Base-by-base conservation (phyloP, 371 early-diverging fungal genomes). In the Actinomortierella wolfii region DNA sequence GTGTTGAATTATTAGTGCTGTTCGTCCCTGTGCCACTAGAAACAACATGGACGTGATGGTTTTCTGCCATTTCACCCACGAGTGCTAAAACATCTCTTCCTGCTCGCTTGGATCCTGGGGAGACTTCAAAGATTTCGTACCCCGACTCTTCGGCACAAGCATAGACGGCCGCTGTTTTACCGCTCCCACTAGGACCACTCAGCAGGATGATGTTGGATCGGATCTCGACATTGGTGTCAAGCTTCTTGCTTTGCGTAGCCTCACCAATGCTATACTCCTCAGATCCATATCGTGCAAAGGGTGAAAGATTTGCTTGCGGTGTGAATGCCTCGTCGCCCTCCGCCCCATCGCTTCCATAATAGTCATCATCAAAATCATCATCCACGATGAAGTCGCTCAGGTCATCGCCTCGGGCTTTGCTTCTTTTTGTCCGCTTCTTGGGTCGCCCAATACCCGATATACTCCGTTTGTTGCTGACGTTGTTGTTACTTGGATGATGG, bases 101-200 rank as follows among this genome's bases (percentile, higher is more conserved):
- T 18, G 86, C 81, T 20, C 95, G 83, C 34, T 77, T 73, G 54
- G 79, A 71, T 2, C 92, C 89, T 0, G 90, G 76, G 57, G 91
- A 81, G 1, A 94, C 81, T 60, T 95, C 95, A 64, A 92, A 82
- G 9, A 94, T 86, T 24, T 89, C 81, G 42, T 86, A 94, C 0
- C 87, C 91, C 21, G 79, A 68, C 59, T 91, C 86, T 13, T 80
- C 81, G 3, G 94, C 94, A 17, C 83, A 86, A 0, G 93, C 90
- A 55, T 88, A 86, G 0, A 94, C 90, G 0, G 86, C 70, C 1
- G 92, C 86, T 0, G 94, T 91, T 57, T 94, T 93, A 29, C 95
- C 90, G 52, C 83, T 78, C 3, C 94, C 93, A 13, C 81, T 64
- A 1, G 89, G 87, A 0, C 95, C 95, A 2, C 83, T 76, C 4